Evolutionary conservation across 2,329 filamentous ascomycete species (phyloP).

Genomic region (Fusarium praegraminearum): DNA sequence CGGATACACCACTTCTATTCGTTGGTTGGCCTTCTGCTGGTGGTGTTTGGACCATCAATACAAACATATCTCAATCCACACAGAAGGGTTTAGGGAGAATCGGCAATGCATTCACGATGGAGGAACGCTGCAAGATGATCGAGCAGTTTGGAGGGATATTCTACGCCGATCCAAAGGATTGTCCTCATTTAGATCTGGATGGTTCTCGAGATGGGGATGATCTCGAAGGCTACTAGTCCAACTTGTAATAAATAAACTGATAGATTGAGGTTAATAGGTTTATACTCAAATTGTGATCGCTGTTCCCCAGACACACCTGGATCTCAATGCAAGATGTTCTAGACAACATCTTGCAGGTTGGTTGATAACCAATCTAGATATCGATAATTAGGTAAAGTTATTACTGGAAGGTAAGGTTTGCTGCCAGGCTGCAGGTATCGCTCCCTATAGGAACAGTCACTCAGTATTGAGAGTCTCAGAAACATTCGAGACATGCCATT

Average conservation of each 20-base stretch:
- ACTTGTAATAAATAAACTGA: background rate
- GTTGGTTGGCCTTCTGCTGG: background rate
- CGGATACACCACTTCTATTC: background rate
- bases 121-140: background rate
- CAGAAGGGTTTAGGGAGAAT: background rate
- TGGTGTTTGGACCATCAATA: background rate
- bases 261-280: too few relatives aligned
- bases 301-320: too few relatives aligned
- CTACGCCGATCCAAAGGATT: constrained; percentile 1
- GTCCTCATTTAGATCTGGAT: background rate
- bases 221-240: background rate
- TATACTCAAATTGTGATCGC: too few relatives aligned
- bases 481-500: too few relatives aligned
- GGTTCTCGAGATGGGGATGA: background rate
- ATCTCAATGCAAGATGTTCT: fast-evolving
- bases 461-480: too few relatives aligned
- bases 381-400: too few relatives aligned
- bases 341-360: too few relatives aligned
- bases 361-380: too few relatives aligned
- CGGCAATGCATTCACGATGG: background rate
- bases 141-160: background rate
- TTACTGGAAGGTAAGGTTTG: too few relatives aligned
- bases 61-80: background rate
- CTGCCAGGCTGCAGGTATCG: too few relatives aligned
- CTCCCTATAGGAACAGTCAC: too few relatives aligned